Evolutionary conservation across 2,329 filamentous ascomycete species (phyloP).

Genomic region (Nemania serpens): DNA sequence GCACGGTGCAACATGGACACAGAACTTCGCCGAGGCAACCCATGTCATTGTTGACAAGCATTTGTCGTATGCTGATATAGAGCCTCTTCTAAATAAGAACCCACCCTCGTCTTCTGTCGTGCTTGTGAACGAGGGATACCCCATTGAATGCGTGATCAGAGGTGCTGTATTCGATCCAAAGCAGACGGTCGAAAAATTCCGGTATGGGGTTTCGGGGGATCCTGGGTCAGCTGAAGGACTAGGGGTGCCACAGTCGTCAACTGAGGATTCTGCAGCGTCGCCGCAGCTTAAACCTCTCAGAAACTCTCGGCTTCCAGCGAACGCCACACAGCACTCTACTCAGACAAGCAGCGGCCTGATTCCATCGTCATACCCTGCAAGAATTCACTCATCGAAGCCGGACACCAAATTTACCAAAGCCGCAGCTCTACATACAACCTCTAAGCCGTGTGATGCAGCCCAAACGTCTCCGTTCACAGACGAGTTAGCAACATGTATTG

Average conservation of each 20-base stretch:
- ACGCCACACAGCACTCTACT: slow-evolving; percentile 4
- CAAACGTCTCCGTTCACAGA: slow-evolving; percentile 3
- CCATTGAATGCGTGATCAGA: slow-evolving; percentile 69
- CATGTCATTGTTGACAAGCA: slow-evolving; percentile 79
- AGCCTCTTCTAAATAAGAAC: slow-evolving; percentile 55
- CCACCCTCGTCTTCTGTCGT: slow-evolving; percentile 45
- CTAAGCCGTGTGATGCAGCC: neutral
- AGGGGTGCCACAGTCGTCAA: slow-evolving; percentile 1
- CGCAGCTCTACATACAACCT: neutral
- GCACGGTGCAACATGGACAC: slow-evolving; percentile 75
- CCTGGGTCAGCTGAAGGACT: slow-evolving; percentile 37
- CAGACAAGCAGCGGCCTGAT: slow-evolving; percentile 16
- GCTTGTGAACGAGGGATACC: slow-evolving; percentile 71
- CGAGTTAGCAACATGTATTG: slow-evolving; percentile 23
- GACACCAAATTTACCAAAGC: neutral
- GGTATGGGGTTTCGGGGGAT: slow-evolving; percentile 63
- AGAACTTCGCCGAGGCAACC: slow-evolving; percentile 64
- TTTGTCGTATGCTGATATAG: slow-evolving; percentile 67
- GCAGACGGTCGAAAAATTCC: slow-evolving; percentile 58
- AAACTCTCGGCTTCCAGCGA: neutral
- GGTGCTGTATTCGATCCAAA: slow-evolving; percentile 61
- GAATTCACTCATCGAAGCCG: neutral
- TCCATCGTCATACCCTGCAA: slow-evolving; percentile 23
- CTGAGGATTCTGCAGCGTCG: slow-evolving; percentile 23
- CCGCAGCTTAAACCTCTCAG: slow-evolving; percentile 27